phyloP scores from a whole-genome alignment of 768 basidiomycete species.

The Suillus subluteus region DNA sequence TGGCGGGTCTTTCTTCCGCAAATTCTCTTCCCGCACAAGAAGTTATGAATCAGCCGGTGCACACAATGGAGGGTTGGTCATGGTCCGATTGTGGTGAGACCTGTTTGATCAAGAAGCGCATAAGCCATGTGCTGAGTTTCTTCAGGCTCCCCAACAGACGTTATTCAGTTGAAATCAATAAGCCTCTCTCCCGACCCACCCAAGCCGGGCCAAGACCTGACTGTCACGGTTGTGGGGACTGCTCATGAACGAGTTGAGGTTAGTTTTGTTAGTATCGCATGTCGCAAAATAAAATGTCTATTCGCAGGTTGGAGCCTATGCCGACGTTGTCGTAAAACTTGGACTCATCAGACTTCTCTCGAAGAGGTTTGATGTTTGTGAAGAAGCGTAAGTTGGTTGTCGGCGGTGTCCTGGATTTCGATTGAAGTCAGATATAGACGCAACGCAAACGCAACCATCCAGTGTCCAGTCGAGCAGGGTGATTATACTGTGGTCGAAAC shows the following conservation, averaged over 20 bases:
- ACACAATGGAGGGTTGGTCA: slow-evolving; percentile 56
- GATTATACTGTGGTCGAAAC: slow-evolving; percentile 77
- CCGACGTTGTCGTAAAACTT: slow-evolving; percentile 90
- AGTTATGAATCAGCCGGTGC: slow-evolving; percentile 31
- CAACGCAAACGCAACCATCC: slow-evolving; percentile 72
- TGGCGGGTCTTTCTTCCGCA: slow-evolving; percentile 31
- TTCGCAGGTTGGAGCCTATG: slow-evolving; percentile 84
- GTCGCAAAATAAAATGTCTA: slow-evolving; percentile 12
- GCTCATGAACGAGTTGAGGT: slow-evolving; percentile 71
- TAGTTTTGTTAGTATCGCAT: slow-evolving; percentile 17
- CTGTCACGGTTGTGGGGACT: slow-evolving; percentile 74
- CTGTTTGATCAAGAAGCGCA: slow-evolving; percentile 14
- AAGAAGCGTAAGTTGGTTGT: slow-evolving; percentile 80
- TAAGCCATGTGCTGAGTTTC: slow-evolving; percentile 11
- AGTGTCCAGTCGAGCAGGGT: slow-evolving; percentile 84
- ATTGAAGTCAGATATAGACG: slow-evolving; percentile 46
- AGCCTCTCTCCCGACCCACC: slow-evolving; percentile 86
- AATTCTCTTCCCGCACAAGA: slow-evolving; percentile 33
- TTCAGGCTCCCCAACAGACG: slow-evolving; percentile 48
- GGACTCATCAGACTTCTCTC: slow-evolving; percentile 87
- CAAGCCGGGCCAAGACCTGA: slow-evolving; percentile 81
- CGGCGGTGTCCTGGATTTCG: slow-evolving; percentile 7
- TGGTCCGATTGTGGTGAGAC: slow-evolving; percentile 77
- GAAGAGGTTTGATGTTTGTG: slow-evolving; percentile 86
- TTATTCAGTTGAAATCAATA: slow-evolving; percentile 72